Evolutionary conservation across 2,329 filamentous ascomycete genomes (phyloP), one percentile per base, ranked within the genome.

Genomic region (Dactylellina cionopaga): DNA sequence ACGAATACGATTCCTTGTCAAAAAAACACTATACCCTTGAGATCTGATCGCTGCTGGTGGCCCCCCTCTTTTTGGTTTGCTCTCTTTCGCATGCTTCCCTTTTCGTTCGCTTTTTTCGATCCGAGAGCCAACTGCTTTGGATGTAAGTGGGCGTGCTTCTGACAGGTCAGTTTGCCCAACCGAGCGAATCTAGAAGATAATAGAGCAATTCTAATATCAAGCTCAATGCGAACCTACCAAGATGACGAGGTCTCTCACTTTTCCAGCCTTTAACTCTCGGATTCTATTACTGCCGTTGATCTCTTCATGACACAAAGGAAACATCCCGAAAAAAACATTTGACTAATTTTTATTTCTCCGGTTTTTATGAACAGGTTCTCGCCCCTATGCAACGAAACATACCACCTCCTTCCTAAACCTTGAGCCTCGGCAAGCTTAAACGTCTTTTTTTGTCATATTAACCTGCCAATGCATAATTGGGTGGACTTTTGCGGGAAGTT

Each of bases 401-500:
- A 27, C n/a, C 35, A 47, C 54, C 58, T 63, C 59, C 56, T 65
- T 63, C 68, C 52, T 46, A 72, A 72, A 54, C 17, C 37, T 44
- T 25, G 19, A 25, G 46, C 52, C 59, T 72, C 59, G 68, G 68
- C 52, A 65, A 51, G 43, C 58, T 54, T 56, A 41, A 49, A 66
- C 62, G 62, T 43, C 25, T 27, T n/a, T n/a, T n/a, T n/a, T n/a
- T 58, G 33, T 49, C 47, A 44, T 31, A 46, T 52, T 33, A 63
- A 33, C 29, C 25, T 24, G 31, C 2, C 13, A 54, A 3, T 52
- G 60, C 39, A 58, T 59, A n/a, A n/a, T n/a, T n/a, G n/a, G n/a
- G 44, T 58, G 52, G 59, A 46, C 29, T 55, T 35, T 17, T 56
- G 52, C 68, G 68, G 68, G 51, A 72, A 55, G 68, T 72, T 72